Base-by-base conservation (phyloP, 768 basidiomycete genomes). In the Tulasnella sp. region DNA sequence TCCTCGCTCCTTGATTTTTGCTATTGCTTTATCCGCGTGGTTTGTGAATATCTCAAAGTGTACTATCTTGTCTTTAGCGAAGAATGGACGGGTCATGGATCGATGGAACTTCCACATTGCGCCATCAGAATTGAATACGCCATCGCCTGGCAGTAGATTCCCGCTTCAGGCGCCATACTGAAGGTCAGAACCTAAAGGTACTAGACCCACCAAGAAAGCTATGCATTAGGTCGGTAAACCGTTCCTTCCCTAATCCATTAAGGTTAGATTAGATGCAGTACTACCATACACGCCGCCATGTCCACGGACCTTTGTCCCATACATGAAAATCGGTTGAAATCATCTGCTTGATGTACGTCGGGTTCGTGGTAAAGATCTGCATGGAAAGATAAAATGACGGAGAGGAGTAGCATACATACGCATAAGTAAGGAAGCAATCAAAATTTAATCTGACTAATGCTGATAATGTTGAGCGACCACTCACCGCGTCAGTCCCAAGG, bases 21-120 rank as follows among this genome's bases (percentile, higher is more conserved):
- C 51, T n/a, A 85, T 70, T 1, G 78, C 77, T 32, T 76, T 70
- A 1, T 74, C 70, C 0, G 79, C 73, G 58, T 82, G 81, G 2
- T 71, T 70, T 52, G 78, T 79, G 64, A 84, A 84, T 29, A 78
- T 80, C 24, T 83, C 78, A 55, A 84, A 85, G 66, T 84, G 78
- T 48, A 75, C 78, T 55, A 84, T 78, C 30, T 77, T 72, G 32
- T 85, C 83, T 45, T 74, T 76, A 56, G 69, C 77, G 72, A 88
- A 86, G 73, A 86, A 86, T 0, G 85, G 85, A 0, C 85, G 78
- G 0, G 83, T 81, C 73, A 87, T 83, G 3, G 75, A 65, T 9
- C 84, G 80, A 67, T 86, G 84, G 64, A 84, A 84, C 81, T 82
- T 86, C 85, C 85, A 86, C 69, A 79, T 74, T 0, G 84, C 80